A percentile compares a stretch with the other conserved stretches of the same genome.
phyloP scores from a whole-genome alignment of 306 rosid species.

The Crataegus laevigata region DNA sequence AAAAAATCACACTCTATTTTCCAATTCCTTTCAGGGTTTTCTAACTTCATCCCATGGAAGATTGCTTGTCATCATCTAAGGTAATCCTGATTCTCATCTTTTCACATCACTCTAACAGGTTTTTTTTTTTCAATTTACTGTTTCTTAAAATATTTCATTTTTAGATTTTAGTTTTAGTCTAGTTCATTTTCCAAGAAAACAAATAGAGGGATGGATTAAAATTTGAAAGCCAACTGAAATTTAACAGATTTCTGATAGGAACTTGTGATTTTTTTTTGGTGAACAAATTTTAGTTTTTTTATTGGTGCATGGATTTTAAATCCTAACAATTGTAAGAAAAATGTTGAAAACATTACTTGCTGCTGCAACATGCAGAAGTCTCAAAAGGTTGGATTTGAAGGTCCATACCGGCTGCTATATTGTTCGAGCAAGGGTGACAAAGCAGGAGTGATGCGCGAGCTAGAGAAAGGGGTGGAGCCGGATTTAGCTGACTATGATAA shows the following conservation, averaged over 20 bases:
- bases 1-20: not conserved
- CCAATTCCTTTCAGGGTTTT: not conserved
- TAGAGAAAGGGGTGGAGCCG: slow-evolving; percentile 17
- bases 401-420: slow-evolving; percentile 16
- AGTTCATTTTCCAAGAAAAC: not conserved
- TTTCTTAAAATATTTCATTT: not conserved
- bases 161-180: not conserved
- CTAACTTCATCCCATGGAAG: not conserved
- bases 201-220: not conserved
- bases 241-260: not conserved
- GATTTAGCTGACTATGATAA: slow-evolving; percentile 19
- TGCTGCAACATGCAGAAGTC: not conserved
- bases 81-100: not conserved
- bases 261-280: not conserved
- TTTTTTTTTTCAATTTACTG: not conserved
- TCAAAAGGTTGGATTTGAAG: not conserved
- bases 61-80: slow-evolving; percentile 6
- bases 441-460: slow-evolving; percentile 23
- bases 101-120: not conserved
- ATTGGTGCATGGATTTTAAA: not conserved
- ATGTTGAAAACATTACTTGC: not conserved
- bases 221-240: not conserved
- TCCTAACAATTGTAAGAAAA: not conserved
- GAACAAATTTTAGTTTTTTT: not conserved
- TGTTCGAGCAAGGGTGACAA: slow-evolving; percentile 29